These are phyloP conservation scores for Bonia amplexicaulis DNA, from an alignment of 176 grass and related monocot genomes.

Conservation along the genomic window DNA sequence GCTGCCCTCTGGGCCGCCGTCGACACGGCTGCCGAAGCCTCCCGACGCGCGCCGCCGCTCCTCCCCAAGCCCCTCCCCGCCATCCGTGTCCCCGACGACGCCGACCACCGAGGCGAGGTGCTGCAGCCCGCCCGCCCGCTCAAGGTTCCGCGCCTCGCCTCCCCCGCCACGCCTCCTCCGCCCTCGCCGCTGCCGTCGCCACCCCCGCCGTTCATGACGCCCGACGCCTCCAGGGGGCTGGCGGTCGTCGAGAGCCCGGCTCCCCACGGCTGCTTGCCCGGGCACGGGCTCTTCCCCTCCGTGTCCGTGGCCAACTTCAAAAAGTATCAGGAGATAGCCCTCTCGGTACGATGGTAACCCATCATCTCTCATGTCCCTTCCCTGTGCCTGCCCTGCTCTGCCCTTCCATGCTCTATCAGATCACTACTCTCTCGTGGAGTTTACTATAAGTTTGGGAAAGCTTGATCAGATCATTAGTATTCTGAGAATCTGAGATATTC, in stretches of 20 bases:
- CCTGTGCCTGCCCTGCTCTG: neutral
- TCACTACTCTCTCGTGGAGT: neutral
- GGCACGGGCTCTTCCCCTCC: slow-evolving; percentile 48
- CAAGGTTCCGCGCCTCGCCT: slow-evolving; percentile 40
- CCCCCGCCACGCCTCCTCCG: slow-evolving; percentile 19
- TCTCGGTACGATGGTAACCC: slow-evolving; percentile 40
- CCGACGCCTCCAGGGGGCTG: slow-evolving; percentile 24
- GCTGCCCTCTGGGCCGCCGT: slow-evolving; percentile 78
- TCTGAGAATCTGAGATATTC: neutral
- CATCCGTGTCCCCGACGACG: slow-evolving; percentile 12
- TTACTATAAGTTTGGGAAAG: neutral
- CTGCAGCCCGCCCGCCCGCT: slow-evolving; percentile 53
- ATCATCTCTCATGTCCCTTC: neutral
- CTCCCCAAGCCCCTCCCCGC: slow-evolving; percentile 14
- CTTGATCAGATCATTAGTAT: neutral
- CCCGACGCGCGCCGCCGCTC: neutral
- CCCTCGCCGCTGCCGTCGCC: neutral
- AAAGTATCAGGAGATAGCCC: slow-evolving; percentile 68
- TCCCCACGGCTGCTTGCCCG: slow-evolving; percentile 29
- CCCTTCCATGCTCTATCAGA: neutral
- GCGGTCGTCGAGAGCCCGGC: slow-evolving; percentile 48
- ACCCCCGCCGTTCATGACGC: slow-evolving; percentile 9
- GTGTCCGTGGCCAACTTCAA: slow-evolving; percentile 73
- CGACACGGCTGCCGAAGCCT: slow-evolving; percentile 53
- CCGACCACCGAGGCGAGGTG: slow-evolving; percentile 48